A percentile compares a stretch with the other conserved stretches of the same genome.
Conservation (phyloP, 331 rosid genomes). For the Saraca asoca region DNA sequence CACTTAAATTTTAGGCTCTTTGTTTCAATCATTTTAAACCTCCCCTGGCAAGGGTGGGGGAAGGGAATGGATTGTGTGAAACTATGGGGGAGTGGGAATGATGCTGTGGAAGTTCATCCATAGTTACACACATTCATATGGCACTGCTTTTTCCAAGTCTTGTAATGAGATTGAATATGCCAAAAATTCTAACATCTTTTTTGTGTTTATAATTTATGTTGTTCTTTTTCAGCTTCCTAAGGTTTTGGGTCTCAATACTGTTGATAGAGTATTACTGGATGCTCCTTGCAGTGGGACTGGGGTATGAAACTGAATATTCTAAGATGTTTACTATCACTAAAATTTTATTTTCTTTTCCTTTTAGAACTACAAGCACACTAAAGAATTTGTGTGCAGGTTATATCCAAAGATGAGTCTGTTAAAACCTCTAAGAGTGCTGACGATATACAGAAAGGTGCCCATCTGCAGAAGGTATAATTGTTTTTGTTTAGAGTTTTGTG, state of each 20-base stretch:
- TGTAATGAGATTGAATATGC: background rate
- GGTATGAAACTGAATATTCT: constrained; percentile 51
- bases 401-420: constrained; percentile 94
- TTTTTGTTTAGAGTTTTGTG: constrained; percentile 16
- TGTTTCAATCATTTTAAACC: too few relatives aligned
- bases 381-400: constrained; percentile 60
- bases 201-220: background rate
- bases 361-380: background rate
- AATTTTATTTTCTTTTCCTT: background rate
- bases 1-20: too few relatives aligned
- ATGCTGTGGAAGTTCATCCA: too few relatives aligned
- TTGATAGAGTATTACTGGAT: constrained; percentile 87
- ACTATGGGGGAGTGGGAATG: too few relatives aligned
- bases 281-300: constrained; percentile 99
- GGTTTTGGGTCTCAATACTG: constrained; percentile 68
- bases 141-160: constrained; percentile 2
- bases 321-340: background rate
- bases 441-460: constrained; percentile 73
- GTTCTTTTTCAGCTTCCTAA: constrained; percentile 73
- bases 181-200: constrained; percentile 12
- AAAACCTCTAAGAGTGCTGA: constrained; percentile 79
- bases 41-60: too few relatives aligned
- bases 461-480: constrained; percentile 74
- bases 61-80: too few relatives aligned
- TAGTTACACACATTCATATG: background rate